phyloP scores from a whole-genome alignment of 306 rosid genomes.

The Castanea mollissima region DNA sequence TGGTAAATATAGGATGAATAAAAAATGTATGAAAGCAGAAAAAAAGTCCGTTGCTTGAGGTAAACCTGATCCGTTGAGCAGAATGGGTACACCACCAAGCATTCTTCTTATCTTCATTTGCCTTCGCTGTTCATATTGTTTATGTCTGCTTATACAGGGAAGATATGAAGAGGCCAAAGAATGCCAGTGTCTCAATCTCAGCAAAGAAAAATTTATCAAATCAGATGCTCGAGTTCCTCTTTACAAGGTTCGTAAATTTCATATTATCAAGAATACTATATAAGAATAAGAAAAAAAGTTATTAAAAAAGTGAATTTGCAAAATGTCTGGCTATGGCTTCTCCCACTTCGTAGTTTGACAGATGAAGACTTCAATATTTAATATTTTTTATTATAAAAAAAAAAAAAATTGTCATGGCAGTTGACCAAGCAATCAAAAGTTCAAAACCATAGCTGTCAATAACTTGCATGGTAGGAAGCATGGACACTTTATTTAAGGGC shows the following conservation, averaged over 20 bases:
- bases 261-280: not conserved
- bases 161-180: slow-evolving; percentile 15
- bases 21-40: too few relatives aligned
- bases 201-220: fast-evolving
- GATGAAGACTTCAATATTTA: not conserved
- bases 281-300: too few relatives aligned
- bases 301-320: not conserved
- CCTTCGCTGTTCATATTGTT: not conserved
- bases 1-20: too few relatives aligned
- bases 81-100: too few relatives aligned
- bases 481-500: fast-evolving
- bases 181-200: not conserved
- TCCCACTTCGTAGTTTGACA: not conserved
- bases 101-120: too few relatives aligned
- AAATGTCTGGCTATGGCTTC: not conserved
- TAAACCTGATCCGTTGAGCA: too few relatives aligned
- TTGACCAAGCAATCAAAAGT: not conserved
- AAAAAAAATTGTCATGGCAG: too few relatives aligned
- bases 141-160: slow-evolving; percentile 11
- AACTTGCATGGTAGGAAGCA: too few relatives aligned
- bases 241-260: slow-evolving; percentile 21
- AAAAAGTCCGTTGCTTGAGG: too few relatives aligned
- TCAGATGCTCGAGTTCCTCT: slow-evolving; percentile 20
- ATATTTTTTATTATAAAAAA: not conserved
- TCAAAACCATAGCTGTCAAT: too few relatives aligned